Evolutionary conservation across 2,329 filamentous ascomycete species (phyloP).

Genomic region (Pseudogymnoascus sp.): DNA sequence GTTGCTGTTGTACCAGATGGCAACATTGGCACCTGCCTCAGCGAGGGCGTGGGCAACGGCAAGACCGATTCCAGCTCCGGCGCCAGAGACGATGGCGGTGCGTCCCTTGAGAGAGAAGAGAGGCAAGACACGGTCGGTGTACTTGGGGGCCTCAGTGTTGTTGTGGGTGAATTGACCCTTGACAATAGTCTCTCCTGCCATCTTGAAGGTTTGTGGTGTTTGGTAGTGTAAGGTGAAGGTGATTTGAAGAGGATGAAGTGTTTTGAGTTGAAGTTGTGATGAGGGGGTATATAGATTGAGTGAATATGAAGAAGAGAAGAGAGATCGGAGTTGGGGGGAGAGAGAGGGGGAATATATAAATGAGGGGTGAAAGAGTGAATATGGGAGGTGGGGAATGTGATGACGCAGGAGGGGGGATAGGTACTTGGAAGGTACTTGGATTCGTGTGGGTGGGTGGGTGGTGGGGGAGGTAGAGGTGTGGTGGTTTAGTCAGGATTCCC

Average conservation of each 20-base stretch:
- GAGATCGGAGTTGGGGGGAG: background rate
- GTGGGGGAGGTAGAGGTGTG: background rate
- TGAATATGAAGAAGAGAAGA: constrained; percentile 6
- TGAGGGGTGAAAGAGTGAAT: background rate
- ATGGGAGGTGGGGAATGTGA: too few species aligned
- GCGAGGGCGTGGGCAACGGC: constrained; percentile 57
- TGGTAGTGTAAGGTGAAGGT: background rate
- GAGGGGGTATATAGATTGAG: background rate
- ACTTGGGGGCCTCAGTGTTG: constrained; percentile 42
- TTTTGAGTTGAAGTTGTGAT: background rate
- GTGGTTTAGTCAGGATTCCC: background rate
- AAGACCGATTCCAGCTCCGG: constrained; percentile 63
- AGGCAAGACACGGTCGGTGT: constrained; percentile 47
- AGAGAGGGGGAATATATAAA: background rate
- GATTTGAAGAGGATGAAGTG: background rate
- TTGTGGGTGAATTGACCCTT: constrained; percentile 49
- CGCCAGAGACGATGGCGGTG: constrained; percentile 64
- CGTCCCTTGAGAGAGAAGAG: constrained; percentile 64
- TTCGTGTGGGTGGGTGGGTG: background rate
- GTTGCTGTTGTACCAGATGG: constrained; percentile 67
- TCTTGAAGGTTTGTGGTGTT: background rate
- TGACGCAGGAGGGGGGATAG: too few species aligned
- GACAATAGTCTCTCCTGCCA: constrained; percentile 19
- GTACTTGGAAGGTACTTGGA: too few species aligned
- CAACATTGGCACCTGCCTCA: constrained; percentile 65